phyloP scores from a whole-genome alignment of 2,329 filamentous ascomycete species.

The Alternaria gaisen region DNA sequence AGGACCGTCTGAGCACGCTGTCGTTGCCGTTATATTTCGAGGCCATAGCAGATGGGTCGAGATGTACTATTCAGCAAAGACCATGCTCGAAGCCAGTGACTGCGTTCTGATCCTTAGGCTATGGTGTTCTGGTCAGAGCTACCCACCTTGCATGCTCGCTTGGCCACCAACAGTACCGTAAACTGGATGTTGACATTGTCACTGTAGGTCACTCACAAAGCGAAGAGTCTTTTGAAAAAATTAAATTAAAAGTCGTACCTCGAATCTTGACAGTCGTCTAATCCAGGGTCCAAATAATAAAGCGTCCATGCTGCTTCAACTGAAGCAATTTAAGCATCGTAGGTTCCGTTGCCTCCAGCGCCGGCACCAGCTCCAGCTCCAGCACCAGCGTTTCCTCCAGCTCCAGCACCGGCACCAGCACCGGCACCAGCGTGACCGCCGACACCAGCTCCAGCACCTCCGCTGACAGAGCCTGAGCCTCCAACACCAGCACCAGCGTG shows the following conservation, averaged over 20 bases:
- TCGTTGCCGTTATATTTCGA: no score
- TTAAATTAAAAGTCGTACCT: slow-evolving; percentile 2
- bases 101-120: no score
- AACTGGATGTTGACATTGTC: no score
- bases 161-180: no score
- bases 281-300: not conserved
- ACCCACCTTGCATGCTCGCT: no score
- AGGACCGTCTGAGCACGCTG: no score
- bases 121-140: no score
- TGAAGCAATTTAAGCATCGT: not conserved
- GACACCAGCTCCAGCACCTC: not conserved
- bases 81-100: no score
- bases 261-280: not conserved
- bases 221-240: not conserved
- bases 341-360: not conserved
- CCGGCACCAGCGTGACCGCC: not conserved
- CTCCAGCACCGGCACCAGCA: not conserved
- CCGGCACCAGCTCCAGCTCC: not conserved
- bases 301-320: not conserved
- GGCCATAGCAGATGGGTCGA: no score
- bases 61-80: no score
- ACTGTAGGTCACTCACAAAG: not conserved
- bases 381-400: not conserved
- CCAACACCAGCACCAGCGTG: no score
- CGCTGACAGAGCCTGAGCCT: no score